A percentile compares a stretch with the other conserved stretches of the same genome.
These are phyloP conservation scores for Deinandra increscens DNA, from an alignment of 129 eudicot genomes.

Conservation along the genomic window DNA sequence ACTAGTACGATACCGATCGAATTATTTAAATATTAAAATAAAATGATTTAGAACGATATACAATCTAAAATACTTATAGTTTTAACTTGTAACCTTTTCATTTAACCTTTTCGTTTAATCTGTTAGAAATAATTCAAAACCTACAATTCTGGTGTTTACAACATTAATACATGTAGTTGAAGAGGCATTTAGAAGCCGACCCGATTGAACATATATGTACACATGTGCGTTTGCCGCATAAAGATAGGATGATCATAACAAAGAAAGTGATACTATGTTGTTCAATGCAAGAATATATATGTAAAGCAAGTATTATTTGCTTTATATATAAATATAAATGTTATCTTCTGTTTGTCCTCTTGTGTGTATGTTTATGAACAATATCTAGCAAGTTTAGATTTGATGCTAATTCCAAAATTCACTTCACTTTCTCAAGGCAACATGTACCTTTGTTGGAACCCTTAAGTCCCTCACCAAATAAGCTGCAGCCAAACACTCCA, in stretches of 20 bases:
- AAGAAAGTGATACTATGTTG: constrained; percentile 39
- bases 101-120: no score
- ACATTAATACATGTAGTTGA: neutral
- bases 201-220: constrained; percentile 37
- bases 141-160: neutral
- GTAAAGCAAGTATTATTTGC: constrained; percentile 11
- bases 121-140: neutral
- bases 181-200: constrained; percentile 39
- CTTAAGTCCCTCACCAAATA: constrained; percentile 13
- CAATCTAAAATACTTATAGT: no score
- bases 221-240: constrained; percentile 23
- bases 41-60: no score
- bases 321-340: neutral
- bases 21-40: no score
- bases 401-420: constrained; percentile 37
- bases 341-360: constrained; percentile 24
- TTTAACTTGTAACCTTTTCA: no score
- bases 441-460: constrained; percentile 35
- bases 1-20: no score
- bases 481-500: constrained; percentile 26
- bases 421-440: constrained; percentile 38
- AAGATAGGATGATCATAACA: constrained; percentile 28
- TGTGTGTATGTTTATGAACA: constrained; percentile 33
- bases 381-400: constrained; percentile 30
- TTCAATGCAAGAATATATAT: constrained; percentile 32